Evolutionary conservation across 2,329 filamentous ascomycete genomes (phyloP).

Genomic region (Penicillium crustosum): DNA sequence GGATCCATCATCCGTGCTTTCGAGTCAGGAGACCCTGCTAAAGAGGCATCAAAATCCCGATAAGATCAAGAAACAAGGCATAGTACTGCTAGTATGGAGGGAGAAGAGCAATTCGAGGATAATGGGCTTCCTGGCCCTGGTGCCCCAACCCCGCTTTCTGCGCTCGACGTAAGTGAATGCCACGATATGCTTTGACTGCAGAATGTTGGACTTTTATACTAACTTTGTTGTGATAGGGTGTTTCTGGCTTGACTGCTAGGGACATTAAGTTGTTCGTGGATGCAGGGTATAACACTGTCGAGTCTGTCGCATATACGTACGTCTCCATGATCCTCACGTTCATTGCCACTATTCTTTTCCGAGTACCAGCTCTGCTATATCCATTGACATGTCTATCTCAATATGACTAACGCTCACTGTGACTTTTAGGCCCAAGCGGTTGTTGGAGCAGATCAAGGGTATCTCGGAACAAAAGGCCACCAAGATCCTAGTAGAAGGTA

Average conservation of each 20-base stretch:
- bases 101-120: conserved; percentile 74
- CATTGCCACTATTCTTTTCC: background rate
- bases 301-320: conserved; percentile 90
- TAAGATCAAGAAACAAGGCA: too few species aligned
- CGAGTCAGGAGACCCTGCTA: background rate
- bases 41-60: background rate
- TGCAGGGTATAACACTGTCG: conserved; percentile 91
- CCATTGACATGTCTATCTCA: background rate
- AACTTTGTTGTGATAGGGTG: conserved; percentile 59
- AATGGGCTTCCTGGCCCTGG: conserved; percentile 75
- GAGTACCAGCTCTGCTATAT: background rate
- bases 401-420: conserved; percentile 1
- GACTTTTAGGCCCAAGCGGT: conserved; percentile 59
- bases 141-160: conserved; percentile 84
- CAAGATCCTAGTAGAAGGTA: conserved; percentile 87
- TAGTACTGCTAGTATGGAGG: conserved; percentile 57
- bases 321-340: conserved; percentile 20
- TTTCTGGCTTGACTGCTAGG: conserved; percentile 86
- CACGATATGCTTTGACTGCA: background rate
- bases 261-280: conserved; percentile 93
- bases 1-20: background rate
- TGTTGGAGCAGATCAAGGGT: conserved; percentile 92
- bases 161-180: conserved; percentile 69
- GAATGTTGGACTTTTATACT: background rate
- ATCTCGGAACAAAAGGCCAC: conserved; percentile 96